Percentiles rank a stretch among this genome's conserved stretches.
These are phyloP conservation scores for Fusarium virguliforme DNA, from an alignment of 2,329 filamentous ascomycete species.

Conservation along the genomic window DNA sequence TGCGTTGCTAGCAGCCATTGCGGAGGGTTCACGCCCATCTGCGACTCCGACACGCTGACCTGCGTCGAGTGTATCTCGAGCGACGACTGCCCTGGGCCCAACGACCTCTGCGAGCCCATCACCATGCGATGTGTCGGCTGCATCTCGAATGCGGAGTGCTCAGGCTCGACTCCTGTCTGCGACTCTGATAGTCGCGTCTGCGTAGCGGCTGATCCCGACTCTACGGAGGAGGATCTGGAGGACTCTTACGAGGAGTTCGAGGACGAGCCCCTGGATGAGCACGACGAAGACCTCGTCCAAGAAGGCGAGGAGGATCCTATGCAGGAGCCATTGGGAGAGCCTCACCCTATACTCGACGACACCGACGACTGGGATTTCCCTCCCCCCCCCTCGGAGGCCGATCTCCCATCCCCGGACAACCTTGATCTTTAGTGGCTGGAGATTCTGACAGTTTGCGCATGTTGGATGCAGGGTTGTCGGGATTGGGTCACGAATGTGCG, in stretches of 20 bases:
- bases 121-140: neutral
- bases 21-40: neutral
- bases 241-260: neutral
- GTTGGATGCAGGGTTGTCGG: neutral
- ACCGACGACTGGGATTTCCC: neutral
- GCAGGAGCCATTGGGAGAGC: conserved; percentile 1
- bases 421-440: neutral
- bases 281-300: neutral
- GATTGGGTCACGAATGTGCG: neutral
- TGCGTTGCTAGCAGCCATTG: neutral
- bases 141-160: neutral
- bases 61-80: conserved; percentile 1
- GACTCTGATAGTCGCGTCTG: neutral
- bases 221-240: neutral
- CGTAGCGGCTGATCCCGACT: neutral
- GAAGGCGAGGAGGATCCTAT: neutral
- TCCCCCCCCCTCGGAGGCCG: neutral
- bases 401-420: neutral
- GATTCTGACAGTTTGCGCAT: neutral
- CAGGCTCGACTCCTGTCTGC: neutral
- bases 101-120: conserved; percentile 6
- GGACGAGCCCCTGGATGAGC: neutral
- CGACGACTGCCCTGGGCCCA: neutral
- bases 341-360: conserved; percentile 2
- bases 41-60: neutral